These are phyloP conservation scores for Chlorella sp. DNA, from an alignment of 139 green algal species.

Conservation along the genomic window DNA sequence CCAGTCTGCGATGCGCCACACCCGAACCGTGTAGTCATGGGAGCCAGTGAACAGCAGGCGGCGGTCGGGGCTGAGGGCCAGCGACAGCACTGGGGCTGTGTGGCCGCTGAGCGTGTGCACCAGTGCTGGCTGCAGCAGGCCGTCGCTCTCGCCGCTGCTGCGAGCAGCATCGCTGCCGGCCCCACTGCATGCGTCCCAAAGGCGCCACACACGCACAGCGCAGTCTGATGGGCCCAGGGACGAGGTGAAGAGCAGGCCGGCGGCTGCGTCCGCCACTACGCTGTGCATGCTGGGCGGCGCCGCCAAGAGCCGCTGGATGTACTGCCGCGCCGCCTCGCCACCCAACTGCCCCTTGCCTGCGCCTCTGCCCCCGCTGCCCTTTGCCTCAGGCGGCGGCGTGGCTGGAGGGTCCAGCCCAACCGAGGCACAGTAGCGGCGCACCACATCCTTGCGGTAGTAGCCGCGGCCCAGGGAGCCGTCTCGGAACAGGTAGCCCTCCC, in stretches of 20 bases:
- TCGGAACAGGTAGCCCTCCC: constrained; percentile 45
- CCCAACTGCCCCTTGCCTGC: background rate
- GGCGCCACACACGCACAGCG: constrained; percentile 18
- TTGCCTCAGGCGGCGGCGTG: background rate
- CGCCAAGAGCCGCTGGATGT: constrained; percentile 23
- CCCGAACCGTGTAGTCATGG: constrained; percentile 92
- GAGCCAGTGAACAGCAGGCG: constrained; percentile 85
- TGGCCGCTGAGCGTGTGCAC: constrained; percentile 36
- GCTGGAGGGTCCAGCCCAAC: background rate
- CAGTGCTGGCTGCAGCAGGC: background rate
- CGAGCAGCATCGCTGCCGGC: background rate
- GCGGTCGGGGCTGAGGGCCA: constrained; percentile 55
- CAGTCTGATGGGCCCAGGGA: constrained; percentile 17
- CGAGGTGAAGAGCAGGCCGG: constrained; percentile 35
- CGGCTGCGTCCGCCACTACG: constrained; percentile 21
- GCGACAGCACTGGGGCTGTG: constrained; percentile 13
- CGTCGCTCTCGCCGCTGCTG: background rate
- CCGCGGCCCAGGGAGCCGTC: constrained; percentile 14
- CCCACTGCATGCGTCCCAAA: background rate
- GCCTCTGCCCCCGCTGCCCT: background rate
- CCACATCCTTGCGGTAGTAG: constrained; percentile 55
- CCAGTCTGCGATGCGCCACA: constrained; percentile 75
- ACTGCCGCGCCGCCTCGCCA: background rate
- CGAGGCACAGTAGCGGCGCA: constrained; percentile 3
- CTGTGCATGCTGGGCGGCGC: constrained; percentile 46